phyloP scores from a whole-genome alignment of 2,329 filamentous ascomycete species.

The Sphaerostilbella broomeana region DNA sequence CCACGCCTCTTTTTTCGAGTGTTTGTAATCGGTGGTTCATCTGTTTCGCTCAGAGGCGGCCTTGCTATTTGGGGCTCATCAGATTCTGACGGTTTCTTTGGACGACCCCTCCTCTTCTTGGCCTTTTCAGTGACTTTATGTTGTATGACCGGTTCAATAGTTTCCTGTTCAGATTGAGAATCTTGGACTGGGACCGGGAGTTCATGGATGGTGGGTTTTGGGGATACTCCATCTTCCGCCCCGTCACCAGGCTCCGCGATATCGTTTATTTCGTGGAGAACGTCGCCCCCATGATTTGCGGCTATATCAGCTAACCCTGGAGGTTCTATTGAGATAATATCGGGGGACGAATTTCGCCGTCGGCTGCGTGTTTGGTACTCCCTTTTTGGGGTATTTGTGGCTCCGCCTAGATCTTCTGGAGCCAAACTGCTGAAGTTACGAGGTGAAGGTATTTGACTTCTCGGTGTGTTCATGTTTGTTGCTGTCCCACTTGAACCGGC shows the following conservation, averaged over 20 bases:
- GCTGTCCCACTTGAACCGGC: slow-evolving; percentile 26
- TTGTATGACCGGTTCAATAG: too few relatives aligned
- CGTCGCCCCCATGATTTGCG: too few relatives aligned
- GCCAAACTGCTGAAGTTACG: slow-evolving; percentile 20
- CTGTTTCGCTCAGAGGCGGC: not conserved
- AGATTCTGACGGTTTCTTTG: slow-evolving; percentile 21
- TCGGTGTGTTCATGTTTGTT: slow-evolving; percentile 32
- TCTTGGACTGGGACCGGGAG: slow-evolving; percentile 5
- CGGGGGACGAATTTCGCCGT: slow-evolving; percentile 16
- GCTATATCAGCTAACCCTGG: not conserved
- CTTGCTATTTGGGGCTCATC: slow-evolving; percentile 12
- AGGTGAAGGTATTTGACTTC: slow-evolving; percentile 22
- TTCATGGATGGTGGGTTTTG: too few relatives aligned
- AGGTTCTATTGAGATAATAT: slow-evolving; percentile 11
- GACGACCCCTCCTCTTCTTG: slow-evolving; percentile 28
- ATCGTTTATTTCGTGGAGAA: too few relatives aligned
- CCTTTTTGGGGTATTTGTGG: slow-evolving; percentile 3
- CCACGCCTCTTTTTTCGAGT: slow-evolving; percentile 34
- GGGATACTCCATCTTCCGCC: too few relatives aligned
- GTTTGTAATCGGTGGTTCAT: slow-evolving; percentile 2
- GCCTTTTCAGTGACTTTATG: too few relatives aligned
- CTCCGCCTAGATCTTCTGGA: slow-evolving; percentile 13
- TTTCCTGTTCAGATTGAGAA: slow-evolving; percentile 3
- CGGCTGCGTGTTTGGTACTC: not conserved
- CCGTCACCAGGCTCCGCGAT: too few relatives aligned